Evolutionary conservation across 257 asterid genomes (phyloP).

Genomic region (Cordia subcordata): DNA sequence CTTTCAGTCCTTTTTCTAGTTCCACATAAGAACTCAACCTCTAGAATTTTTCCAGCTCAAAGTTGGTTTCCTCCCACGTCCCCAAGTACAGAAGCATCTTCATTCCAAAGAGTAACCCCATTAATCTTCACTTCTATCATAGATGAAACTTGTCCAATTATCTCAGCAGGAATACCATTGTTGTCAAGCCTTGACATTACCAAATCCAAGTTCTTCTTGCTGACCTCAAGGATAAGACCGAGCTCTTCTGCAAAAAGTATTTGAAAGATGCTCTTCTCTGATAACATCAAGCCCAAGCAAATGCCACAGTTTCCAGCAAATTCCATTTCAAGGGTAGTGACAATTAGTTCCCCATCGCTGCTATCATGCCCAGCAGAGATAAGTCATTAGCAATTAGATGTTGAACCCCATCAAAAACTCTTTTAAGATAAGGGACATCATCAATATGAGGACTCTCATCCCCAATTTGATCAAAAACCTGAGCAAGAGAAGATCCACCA

Average conservation of each 20-base stretch:
- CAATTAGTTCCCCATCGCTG: slow-evolving; percentile 88
- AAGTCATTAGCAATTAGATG: slow-evolving; percentile 57
- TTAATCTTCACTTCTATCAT: slow-evolving; percentile 52
- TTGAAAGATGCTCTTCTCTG: slow-evolving; percentile 29
- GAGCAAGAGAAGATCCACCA: slow-evolving; percentile 95
- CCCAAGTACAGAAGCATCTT: slow-evolving; percentile 50
- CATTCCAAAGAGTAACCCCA: slow-evolving; percentile 49
- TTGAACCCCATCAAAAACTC: slow-evolving; percentile 71
- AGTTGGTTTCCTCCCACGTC: slow-evolving; percentile 97
- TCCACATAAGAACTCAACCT: slow-evolving; percentile 77
- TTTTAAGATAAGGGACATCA: slow-evolving; percentile 65
- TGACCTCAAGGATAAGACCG: slow-evolving; percentile 71
- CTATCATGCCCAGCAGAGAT: slow-evolving; percentile 93
- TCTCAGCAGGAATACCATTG: slow-evolving; percentile 45
- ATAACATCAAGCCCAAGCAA: slow-evolving; percentile 43
- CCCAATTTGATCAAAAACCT: slow-evolving; percentile 83
- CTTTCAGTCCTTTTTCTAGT: slow-evolving; percentile 64
- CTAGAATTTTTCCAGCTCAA: slow-evolving; percentile 72
- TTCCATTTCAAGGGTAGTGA: slow-evolving; percentile 84
- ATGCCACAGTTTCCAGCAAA: slow-evolving; percentile 90
- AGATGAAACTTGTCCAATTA: slow-evolving; percentile 64
- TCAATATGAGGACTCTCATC: slow-evolving; percentile 85
- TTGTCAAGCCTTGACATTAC: slow-evolving; percentile 42
- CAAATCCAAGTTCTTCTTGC: slow-evolving; percentile 35
- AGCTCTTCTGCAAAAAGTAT: slow-evolving; percentile 89